Evolutionary conservation across 2,329 filamentous ascomycete genomes (phyloP).

Genomic region (Leptosphaerulina australis): DNA sequence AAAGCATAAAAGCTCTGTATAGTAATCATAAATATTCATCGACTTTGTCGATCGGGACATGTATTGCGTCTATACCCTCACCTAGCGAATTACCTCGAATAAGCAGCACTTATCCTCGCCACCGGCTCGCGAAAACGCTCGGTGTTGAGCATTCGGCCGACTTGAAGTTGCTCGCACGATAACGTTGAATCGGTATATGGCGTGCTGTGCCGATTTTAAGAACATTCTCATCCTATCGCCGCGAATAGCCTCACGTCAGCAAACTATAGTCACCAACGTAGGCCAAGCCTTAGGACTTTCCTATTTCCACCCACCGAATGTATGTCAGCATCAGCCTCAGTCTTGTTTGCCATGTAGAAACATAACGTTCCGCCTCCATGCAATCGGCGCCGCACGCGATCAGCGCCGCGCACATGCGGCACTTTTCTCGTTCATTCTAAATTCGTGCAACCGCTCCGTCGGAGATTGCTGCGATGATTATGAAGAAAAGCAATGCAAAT

Average conservation of each 20-base stretch:
- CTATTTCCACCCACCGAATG: neutral
- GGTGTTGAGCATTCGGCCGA: constrained; percentile 5
- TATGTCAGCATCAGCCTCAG: constrained; percentile 19
- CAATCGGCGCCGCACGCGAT: neutral
- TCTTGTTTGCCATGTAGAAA: neutral
- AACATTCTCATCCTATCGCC: neutral
- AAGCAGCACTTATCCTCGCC: too few relatives aligned
- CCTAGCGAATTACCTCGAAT: too few relatives aligned
- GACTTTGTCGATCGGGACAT: neutral
- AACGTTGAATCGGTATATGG: neutral
- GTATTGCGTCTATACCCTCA: neutral
- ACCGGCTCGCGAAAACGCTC: neutral
- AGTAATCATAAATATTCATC: neutral
- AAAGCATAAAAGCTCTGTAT: too few relatives aligned
- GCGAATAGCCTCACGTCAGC: constrained; percentile 14
- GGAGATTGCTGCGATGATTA: constrained; percentile 6
- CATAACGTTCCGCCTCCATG: neutral
- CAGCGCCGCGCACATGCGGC: neutral
- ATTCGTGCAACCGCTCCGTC: constrained; percentile 5
- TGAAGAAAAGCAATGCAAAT: neutral
- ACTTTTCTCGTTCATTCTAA: neutral
- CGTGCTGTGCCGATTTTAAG: neutral
- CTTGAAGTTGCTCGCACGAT: neutral
- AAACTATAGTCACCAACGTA: neutral
- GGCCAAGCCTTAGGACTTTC: constrained; percentile 5